Conservation (phyloP, 352 stramenopile species). For the Phytophthora capsici region DNA sequence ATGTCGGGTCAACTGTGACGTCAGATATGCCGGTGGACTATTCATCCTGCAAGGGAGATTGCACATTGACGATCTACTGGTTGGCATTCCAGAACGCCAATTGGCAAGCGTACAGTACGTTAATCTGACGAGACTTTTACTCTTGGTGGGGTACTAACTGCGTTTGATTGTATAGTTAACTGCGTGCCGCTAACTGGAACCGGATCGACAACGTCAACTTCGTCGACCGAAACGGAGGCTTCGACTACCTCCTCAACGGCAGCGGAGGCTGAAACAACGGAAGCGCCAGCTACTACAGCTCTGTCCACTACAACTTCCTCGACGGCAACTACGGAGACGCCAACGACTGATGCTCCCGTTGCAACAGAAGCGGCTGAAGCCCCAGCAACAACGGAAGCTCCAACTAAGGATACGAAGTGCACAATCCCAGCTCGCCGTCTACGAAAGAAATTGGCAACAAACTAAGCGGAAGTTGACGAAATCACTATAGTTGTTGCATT, state of each 20-base stretch:
- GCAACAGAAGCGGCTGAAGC: neutral
- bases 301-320: too few species aligned
- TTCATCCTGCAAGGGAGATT: slow-evolving; percentile 41
- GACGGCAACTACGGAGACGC: too few species aligned
- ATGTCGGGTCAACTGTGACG: slow-evolving; percentile 18
- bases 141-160: too few species aligned
- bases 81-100: slow-evolving; percentile 43
- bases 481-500: too few species aligned
- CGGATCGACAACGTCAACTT: neutral
- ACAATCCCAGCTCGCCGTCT: slow-evolving; percentile 6
- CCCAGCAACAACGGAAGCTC: slow-evolving; percentile 5
- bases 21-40: slow-evolving; percentile 47
- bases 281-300: too few species aligned
- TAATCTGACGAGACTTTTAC: too few species aligned
- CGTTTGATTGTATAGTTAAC: neutral
- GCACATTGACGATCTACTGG: slow-evolving; percentile 56
- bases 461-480: neutral
- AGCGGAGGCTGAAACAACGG: too few species aligned
- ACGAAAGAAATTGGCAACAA: slow-evolving; percentile 1
- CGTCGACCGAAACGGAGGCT: neutral
- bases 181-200: neutral
- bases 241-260: too few species aligned
- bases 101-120: slow-evolving; percentile 53
- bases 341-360: too few species aligned
- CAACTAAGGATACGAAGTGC: slow-evolving; percentile 1